phyloP scores from a whole-genome alignment of 1,284 basidiomycete species.

The Rugosomyces carneus region DNA sequence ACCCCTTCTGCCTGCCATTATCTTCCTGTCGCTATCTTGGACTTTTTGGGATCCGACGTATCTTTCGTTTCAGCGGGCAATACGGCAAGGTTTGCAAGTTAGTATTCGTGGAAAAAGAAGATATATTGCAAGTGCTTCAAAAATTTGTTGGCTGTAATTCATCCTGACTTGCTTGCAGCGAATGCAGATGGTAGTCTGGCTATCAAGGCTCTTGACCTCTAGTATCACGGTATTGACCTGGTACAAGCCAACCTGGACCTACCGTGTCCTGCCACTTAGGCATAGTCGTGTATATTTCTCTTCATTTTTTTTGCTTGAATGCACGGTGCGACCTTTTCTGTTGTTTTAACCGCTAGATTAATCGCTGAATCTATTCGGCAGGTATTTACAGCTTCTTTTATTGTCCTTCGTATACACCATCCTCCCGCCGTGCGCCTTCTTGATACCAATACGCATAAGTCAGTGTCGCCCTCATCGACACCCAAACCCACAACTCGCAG shows the following conservation, averaged over 20 bases:
- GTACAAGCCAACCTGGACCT: constrained; percentile 35
- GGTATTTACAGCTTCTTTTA: constrained; percentile 44
- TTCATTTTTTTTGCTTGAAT: constrained; percentile 40
- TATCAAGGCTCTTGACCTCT: constrained; percentile 48
- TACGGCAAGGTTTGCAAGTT: constrained; percentile 61
- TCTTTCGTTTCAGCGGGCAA: constrained; percentile 46
- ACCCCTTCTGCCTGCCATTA: constrained; percentile 43
- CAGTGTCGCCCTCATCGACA: constrained; percentile 31
- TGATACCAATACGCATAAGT: constrained; percentile 39
- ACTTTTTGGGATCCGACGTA: constrained; percentile 77
- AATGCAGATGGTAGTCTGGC: constrained; percentile 54
- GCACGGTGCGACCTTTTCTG: constrained; percentile 36
- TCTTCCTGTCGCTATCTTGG: constrained; percentile 57
- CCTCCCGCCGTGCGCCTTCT: constrained; percentile 64
- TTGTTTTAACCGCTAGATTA: constrained; percentile 6
- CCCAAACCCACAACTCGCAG: constrained; percentile 22
- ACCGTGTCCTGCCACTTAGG: constrained; percentile 28
- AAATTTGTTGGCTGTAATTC: neutral
- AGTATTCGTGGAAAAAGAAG: constrained; percentile 53
- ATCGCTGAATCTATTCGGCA: constrained; percentile 20
- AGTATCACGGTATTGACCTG: constrained; percentile 38
- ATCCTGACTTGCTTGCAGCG: constrained; percentile 28
- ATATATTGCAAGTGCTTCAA: constrained; percentile 50
- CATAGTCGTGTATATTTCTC: constrained; percentile 40
- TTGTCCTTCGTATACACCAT: constrained; percentile 51